phyloP scores from a whole-genome alignment of 2,329 filamentous ascomycete genomes.

The Paradendryphiella salina region DNA sequence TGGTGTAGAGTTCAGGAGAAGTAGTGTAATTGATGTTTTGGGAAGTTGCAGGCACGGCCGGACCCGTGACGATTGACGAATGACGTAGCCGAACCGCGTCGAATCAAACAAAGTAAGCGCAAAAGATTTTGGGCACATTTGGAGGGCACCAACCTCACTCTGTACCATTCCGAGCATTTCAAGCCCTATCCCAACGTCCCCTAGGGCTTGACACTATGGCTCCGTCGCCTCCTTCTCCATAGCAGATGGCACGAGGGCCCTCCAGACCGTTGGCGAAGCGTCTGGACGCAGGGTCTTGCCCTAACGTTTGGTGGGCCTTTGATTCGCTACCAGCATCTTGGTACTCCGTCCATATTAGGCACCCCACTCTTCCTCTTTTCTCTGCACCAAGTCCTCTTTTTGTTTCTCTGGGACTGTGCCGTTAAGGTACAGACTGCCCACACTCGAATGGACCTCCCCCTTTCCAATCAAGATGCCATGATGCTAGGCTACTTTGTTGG shows the following conservation, averaged over 20 bases:
- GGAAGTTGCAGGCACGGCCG: slow-evolving; percentile 5
- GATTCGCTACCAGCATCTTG: slow-evolving; percentile 10
- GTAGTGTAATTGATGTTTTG: slow-evolving; percentile 6
- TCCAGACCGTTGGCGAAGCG: slow-evolving; percentile 9
- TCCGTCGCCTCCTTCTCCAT: slow-evolving; percentile 10
- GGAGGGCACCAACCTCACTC: neutral
- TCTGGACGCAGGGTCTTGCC: slow-evolving; percentile 14
- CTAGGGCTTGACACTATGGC: neutral
- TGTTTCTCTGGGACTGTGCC: neutral
- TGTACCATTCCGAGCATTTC: neutral
- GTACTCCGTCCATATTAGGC: neutral
- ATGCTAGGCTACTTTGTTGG: neutral
- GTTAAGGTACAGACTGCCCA: too few species aligned
- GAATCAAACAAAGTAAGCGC: neutral
- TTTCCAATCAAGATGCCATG: too few species aligned
- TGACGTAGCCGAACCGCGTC: slow-evolving; percentile 12
- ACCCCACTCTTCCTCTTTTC: neutral
- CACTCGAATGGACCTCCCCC: too few species aligned
- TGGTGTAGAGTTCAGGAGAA: slow-evolving; percentile 14
- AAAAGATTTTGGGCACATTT: neutral
- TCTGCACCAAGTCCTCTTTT: neutral
- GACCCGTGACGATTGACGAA: slow-evolving; percentile 14
- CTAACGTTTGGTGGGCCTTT: slow-evolving; percentile 1
- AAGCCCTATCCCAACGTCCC: neutral
- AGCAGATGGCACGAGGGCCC: neutral